Base-by-base conservation (phyloP, 164 flowering plant species). In the Umbilicus rupestris region DNA sequence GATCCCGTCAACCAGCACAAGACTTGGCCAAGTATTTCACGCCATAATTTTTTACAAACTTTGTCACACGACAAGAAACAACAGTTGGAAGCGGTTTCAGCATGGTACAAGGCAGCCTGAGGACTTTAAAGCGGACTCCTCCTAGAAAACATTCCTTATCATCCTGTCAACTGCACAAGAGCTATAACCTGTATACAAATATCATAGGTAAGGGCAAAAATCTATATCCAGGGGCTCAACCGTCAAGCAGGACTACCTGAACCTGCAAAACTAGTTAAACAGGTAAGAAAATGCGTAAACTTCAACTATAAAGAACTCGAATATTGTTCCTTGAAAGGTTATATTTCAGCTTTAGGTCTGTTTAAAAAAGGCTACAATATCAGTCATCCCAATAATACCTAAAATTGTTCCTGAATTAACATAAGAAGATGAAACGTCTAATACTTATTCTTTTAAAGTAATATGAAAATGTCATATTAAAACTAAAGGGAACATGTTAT, bases 231-330 rank as follows among this genome's bases (percentile, higher is more conserved):
- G 67, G 45, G 30, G 76, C 31, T 65, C 77, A 30, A 30, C 76
- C 71, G 17, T 72, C 73, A 72, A 76, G 81, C 86, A 83, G 84
- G 84, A 79, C 72, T 73, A 77, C 83, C 89, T 83, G 87, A 74
- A 82, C 86, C 90, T 83, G 90, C 89, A 85, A 83, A 82, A 84
- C 86, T 82, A 57, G 46, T 65, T 59, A 68, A 46, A 2, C 39
- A 39, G 1, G 78, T 82, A 78, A 84, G 82, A 75, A 66, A 29
- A 63, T 22, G 63, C 10, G 33, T n/a, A n/a, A n/a, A 50, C 29
- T 44, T 24, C 14, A 7, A 55, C 31, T 37, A 42, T 19, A 39
- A 30, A 63, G 41, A 67, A 70, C 68, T 65, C 63, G 44, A 47
- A 62, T 33, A 62, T 14, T 59, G 47, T 63, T 19, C 63, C 70